phyloP scores from a whole-genome alignment of 1,284 basidiomycete species.

The Naganishia sp. region DNA sequence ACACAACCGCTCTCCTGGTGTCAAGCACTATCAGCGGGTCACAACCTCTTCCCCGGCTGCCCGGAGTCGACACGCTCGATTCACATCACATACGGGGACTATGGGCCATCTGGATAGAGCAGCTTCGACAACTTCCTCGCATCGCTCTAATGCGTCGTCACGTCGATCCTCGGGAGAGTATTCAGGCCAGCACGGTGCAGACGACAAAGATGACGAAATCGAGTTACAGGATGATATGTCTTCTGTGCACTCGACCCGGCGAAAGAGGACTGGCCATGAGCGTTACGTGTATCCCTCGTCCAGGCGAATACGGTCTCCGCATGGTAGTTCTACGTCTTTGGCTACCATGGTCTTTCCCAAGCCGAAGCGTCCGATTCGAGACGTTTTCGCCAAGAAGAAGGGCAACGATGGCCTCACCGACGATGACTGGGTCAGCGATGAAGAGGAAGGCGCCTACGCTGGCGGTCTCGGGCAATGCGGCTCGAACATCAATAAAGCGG shows the following conservation, averaged over 20 bases:
- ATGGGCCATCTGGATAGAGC: slow-evolving; percentile 2
- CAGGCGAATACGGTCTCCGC: slow-evolving; percentile 40
- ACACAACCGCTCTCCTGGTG: slow-evolving; percentile 13
- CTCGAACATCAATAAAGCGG: slow-evolving; percentile 2
- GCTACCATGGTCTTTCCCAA: slow-evolving; percentile 32
- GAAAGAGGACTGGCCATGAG: slow-evolving; percentile 33
- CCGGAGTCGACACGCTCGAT: slow-evolving; percentile 16
- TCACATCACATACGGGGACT: background rate
- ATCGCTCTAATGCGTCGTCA: slow-evolving; percentile 29
- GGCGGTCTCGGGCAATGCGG: slow-evolving; percentile 53
- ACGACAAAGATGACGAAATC: slow-evolving; percentile 36
- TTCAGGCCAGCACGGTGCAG: slow-evolving; percentile 21
- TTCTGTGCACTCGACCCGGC: slow-evolving; percentile 34
- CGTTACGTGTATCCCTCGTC: slow-evolving; percentile 41
- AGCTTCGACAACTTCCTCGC: slow-evolving; percentile 30
- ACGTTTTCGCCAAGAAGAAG: slow-evolving; percentile 54
- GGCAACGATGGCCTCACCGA: slow-evolving; percentile 34
- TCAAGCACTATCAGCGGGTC: slow-evolving; percentile 23
- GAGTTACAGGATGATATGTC: slow-evolving; percentile 41
- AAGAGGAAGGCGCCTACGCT: slow-evolving; percentile 48
- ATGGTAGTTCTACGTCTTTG: slow-evolving; percentile 21
- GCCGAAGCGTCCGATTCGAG: slow-evolving; percentile 47
- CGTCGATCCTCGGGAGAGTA: slow-evolving; percentile 29
- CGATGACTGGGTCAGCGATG: slow-evolving; percentile 56
- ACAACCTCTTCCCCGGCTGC: slow-evolving; percentile 21